phyloP scores from a whole-genome alignment of 805 yeast genomes.

The Zygosaccharomyces bisporus region DNA sequence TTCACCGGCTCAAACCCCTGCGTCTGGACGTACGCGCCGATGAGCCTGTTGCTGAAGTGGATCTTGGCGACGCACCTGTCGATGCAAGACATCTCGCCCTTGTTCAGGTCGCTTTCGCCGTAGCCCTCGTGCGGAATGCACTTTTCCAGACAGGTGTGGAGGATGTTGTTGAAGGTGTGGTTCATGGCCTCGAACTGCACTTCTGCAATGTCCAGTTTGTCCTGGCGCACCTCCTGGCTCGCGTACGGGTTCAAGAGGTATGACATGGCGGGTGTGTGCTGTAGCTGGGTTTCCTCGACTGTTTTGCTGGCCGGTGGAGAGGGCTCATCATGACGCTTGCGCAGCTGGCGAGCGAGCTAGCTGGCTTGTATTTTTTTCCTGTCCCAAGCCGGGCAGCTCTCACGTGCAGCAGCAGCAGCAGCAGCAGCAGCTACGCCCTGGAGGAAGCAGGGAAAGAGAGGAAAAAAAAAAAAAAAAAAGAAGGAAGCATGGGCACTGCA shows the following conservation, averaged over 20 bases:
- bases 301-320: too few relatives aligned
- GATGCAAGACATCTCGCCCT: slow-evolving; percentile 78
- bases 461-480: background rate
- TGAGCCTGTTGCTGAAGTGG: slow-evolving; percentile 61
- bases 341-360: too few relatives aligned
- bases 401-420: too few relatives aligned
- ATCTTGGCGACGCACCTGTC: slow-evolving; percentile 86
- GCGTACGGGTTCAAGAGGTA: slow-evolving; percentile 47
- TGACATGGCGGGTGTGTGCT: slow-evolving; percentile 52
- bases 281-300: too few relatives aligned
- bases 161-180: slow-evolving; percentile 50
- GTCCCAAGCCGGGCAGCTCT: too few relatives aligned
- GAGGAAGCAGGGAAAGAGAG: too few relatives aligned
- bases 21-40: slow-evolving; percentile 51
- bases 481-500: background rate
- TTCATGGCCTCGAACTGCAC: slow-evolving; percentile 66
- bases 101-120: slow-evolving; percentile 77
- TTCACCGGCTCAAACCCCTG: slow-evolving; percentile 46
- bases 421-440: too few relatives aligned
- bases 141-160: slow-evolving; percentile 62
- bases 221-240: slow-evolving; percentile 53
- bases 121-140: slow-evolving; percentile 77
- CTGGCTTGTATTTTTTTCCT: too few relatives aligned
- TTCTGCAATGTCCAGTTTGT: slow-evolving; percentile 58
- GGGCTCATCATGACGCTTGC: background rate